Conservation (phyloP, 2,329 filamentous ascomycete species). For the Diaporthe vaccinii region DNA sequence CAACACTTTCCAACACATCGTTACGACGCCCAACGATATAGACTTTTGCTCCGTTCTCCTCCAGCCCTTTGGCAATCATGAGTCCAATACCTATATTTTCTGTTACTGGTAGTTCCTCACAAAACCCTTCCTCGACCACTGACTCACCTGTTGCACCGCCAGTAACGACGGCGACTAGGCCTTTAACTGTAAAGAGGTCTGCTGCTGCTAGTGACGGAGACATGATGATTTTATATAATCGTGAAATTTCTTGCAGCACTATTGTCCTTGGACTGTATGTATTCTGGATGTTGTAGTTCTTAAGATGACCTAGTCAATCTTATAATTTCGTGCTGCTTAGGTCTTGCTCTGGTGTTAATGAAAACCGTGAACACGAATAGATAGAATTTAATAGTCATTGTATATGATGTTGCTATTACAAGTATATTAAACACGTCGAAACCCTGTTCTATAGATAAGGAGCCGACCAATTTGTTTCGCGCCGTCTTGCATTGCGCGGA, state of each 20-base stretch:
- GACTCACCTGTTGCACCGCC: slow-evolving; percentile 38
- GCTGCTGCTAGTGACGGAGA: slow-evolving; percentile 28
- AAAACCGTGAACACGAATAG: neutral
- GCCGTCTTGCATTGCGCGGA: neutral
- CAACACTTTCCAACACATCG: slow-evolving; percentile 56
- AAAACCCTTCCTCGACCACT: neutral
- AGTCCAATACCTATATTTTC: slow-evolving; percentile 44
- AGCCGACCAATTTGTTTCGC: neutral
- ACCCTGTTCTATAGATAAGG: neutral
- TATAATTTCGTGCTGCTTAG: neutral
- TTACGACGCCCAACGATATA: slow-evolving; percentile 59
- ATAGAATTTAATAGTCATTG: neutral
- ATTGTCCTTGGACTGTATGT: neutral
- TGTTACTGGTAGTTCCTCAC: neutral
- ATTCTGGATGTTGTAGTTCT: neutral
- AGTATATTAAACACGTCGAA: neutral
- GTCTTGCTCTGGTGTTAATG: neutral
- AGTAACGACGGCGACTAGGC: slow-evolving; percentile 39
- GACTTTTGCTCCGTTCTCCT: slow-evolving; percentile 55
- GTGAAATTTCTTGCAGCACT: neutral
- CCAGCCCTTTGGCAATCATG: slow-evolving; percentile 37
- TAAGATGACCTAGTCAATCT: neutral
- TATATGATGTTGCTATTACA: neutral
- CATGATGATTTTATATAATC: neutral
- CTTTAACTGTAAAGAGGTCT: slow-evolving; percentile 36